These are phyloP conservation scores for Schizophyllum commune DNA, from an alignment of 1,284 basidiomycete genomes.

Conservation along the genomic window DNA sequence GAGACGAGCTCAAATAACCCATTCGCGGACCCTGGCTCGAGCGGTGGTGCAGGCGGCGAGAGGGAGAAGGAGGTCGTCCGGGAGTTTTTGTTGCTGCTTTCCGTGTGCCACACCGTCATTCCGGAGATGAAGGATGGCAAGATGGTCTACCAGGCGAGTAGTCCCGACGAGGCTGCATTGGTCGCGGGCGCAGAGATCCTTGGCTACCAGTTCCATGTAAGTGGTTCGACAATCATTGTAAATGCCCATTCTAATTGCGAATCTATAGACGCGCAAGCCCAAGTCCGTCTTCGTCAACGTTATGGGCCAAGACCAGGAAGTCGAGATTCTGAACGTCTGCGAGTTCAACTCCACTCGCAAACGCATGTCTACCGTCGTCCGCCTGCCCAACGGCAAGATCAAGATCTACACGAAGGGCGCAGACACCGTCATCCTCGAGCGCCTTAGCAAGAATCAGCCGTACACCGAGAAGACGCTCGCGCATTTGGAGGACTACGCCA, in stretches of 20 bases:
- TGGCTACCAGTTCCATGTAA: constrained; percentile 90
- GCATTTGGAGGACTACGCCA: constrained; percentile 97
- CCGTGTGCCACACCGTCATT: constrained; percentile 98
- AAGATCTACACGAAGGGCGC: constrained; percentile 97
- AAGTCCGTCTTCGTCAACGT: constrained; percentile 90
- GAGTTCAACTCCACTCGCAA: constrained; percentile 99
- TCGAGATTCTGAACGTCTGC: constrained; percentile 92
- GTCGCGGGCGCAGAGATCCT: constrained; percentile 91
- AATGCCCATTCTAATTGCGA: constrained; percentile 2
- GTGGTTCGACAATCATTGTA: constrained; percentile 20
- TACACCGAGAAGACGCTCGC: constrained; percentile 83
- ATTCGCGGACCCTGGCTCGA: constrained; percentile 39
- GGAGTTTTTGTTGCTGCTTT: constrained; percentile 87
- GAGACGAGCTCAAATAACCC: constrained; percentile 40
- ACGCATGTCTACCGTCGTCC: constrained; percentile 93
- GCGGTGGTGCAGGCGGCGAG: constrained; percentile 23
- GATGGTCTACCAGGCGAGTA: constrained; percentile 91
- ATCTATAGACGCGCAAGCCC: constrained; percentile 83
- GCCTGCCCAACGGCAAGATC: constrained; percentile 84
- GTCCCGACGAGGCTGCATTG: constrained; percentile 96
- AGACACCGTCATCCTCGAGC: constrained; percentile 93
- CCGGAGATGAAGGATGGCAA: constrained; percentile 86
- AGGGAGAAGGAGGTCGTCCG: constrained; percentile 53
- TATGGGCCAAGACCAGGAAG: constrained; percentile 69
- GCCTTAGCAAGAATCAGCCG: constrained; percentile 74